Percentiles rank a stretch among this genome's conserved stretches.
These are phyloP conservation scores for Clavispora fructus DNA, from an alignment of 805 yeast genomes.

Conservation along the genomic window DNA sequence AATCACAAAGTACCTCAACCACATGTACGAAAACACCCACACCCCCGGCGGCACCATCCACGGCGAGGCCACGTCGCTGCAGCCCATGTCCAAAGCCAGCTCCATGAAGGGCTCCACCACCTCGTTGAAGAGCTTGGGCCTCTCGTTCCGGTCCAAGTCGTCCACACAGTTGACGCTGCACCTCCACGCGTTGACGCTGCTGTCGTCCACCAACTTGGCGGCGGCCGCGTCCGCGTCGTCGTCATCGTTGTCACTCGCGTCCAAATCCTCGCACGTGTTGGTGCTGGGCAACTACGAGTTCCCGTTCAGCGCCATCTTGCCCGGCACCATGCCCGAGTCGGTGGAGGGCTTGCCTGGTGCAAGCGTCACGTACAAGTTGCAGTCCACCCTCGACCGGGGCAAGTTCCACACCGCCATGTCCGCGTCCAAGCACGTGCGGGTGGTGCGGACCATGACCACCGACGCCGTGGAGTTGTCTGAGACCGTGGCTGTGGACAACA, in stretches of 20 bases:
- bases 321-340: slow-evolving; percentile 82
- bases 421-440: slow-evolving; percentile 68
- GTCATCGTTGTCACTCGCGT: not conserved
- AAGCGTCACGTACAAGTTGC: slow-evolving; percentile 63
- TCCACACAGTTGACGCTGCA: slow-evolving; percentile 16
- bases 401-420: slow-evolving; percentile 62
- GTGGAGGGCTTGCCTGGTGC: slow-evolving; percentile 87
- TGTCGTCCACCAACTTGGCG: slow-evolving; percentile 16
- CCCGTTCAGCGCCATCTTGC: slow-evolving; percentile 80
- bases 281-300: slow-evolving; percentile 81
- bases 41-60: not conserved
- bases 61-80: not conserved
- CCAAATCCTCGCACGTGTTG: slow-evolving; percentile 32
- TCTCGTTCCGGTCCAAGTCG: slow-evolving; percentile 32
- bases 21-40: slow-evolving; percentile 24
- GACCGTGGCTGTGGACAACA: slow-evolving; percentile 88
- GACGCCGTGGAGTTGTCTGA: slow-evolving; percentile 86
- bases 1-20: slow-evolving; percentile 37
- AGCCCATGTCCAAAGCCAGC: slow-evolving; percentile 8
- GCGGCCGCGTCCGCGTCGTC: slow-evolving; percentile 5
- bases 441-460: slow-evolving; percentile 80
- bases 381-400: slow-evolving; percentile 79
- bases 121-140: slow-evolving; percentile 36
- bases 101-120: slow-evolving; percentile 39
- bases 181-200: slow-evolving; percentile 21